These are phyloP conservation scores for Suhomyces coccinellae DNA, from an alignment of 1,139 yeast species.

Conservation along the genomic window DNA sequence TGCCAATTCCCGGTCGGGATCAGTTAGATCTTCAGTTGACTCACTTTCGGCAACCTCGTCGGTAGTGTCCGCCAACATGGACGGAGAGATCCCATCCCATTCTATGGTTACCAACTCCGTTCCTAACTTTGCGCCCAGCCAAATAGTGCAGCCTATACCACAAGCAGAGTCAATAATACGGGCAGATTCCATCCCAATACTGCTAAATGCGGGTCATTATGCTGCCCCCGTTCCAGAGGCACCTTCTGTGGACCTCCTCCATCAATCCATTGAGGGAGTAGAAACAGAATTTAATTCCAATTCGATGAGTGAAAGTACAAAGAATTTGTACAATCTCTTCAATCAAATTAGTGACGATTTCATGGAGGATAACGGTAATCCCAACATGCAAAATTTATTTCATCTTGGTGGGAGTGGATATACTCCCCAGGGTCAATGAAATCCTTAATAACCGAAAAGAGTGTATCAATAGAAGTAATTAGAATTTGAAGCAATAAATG, in stretches of 20 bases:
- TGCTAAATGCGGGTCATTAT: neutral
- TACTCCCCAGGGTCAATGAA: conserved; percentile 2
- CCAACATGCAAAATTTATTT: conserved; percentile 32
- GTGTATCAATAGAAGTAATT: neutral
- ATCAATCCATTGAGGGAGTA: neutral
- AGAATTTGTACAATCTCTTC: conserved; percentile 28
- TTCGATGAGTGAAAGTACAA: conserved; percentile 17
- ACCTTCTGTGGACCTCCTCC: conserved; percentile 3
- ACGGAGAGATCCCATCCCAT: neutral
- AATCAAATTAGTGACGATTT: conserved; percentile 32
- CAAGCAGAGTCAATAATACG: too few relatives aligned
- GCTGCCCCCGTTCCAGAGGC: neutral
- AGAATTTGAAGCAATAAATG: neutral
- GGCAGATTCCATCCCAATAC: neutral
- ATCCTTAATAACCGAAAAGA: neutral
- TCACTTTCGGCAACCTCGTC: conserved; percentile 9
- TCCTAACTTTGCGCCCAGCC: too few relatives aligned
- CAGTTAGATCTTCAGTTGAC: neutral
- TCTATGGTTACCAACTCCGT: neutral
- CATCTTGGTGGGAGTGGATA: conserved; percentile 20
- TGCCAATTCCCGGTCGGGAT: conserved; percentile 1
- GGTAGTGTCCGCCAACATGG: conserved; percentile 1
- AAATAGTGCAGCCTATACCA: too few relatives aligned
- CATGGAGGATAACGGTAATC: conserved; percentile 17
- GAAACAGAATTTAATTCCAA: conserved; percentile 8